These are phyloP conservation scores for Chenopodium formosanum DNA, from an alignment of 148 eudicot genomes.

Conservation along the genomic window DNA sequence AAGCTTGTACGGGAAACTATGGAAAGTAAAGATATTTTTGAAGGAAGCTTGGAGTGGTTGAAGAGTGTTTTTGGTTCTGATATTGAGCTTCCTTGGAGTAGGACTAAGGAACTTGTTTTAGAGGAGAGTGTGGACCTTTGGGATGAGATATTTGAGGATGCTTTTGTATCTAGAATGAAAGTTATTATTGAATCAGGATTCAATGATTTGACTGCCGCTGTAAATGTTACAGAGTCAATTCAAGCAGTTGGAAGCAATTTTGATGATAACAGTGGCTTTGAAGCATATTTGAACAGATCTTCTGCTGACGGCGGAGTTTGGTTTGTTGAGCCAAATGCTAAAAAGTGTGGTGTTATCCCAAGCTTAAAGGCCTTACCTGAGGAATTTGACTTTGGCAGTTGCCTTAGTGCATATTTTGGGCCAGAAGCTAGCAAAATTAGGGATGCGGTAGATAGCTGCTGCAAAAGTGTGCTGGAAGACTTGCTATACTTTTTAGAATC, in stretches of 20 bases:
- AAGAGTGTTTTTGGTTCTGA: slow-evolving; percentile 94
- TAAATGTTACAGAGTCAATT: slow-evolving; percentile 61
- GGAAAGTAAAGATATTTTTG: slow-evolving; percentile 85
- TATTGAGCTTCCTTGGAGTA: slow-evolving; percentile 92
- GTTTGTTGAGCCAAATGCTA: slow-evolving; percentile 64
- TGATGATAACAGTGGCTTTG: slow-evolving; percentile 45
- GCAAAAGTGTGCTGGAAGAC: slow-evolving; percentile 75
- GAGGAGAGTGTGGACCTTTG: slow-evolving; percentile 85
- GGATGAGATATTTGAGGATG: slow-evolving; percentile 96
- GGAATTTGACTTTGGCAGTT: slow-evolving; percentile 68
- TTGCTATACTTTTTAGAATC: slow-evolving; percentile 81
- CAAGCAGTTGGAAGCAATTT: slow-evolving; percentile 40
- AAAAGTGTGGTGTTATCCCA: slow-evolving; percentile 44
- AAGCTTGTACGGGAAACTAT: slow-evolving; percentile 78
- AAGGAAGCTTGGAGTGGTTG: slow-evolving; percentile 94
- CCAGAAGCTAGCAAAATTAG: slow-evolving; percentile 75
- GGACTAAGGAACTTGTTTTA: slow-evolving; percentile 89
- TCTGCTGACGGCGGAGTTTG: slow-evolving; percentile 78
- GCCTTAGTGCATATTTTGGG: slow-evolving; percentile 85
- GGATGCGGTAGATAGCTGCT: slow-evolving; percentile 81
- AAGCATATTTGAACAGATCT: slow-evolving; percentile 56
- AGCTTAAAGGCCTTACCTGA: slow-evolving; percentile 47
- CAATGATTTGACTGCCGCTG: slow-evolving; percentile 42
- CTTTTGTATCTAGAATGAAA: slow-evolving; percentile 84
- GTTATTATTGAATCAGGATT: slow-evolving; percentile 60